These are phyloP conservation scores for Coelastrella sp. DNA, from an alignment of 139 green algal species.

Conservation along the genomic window DNA sequence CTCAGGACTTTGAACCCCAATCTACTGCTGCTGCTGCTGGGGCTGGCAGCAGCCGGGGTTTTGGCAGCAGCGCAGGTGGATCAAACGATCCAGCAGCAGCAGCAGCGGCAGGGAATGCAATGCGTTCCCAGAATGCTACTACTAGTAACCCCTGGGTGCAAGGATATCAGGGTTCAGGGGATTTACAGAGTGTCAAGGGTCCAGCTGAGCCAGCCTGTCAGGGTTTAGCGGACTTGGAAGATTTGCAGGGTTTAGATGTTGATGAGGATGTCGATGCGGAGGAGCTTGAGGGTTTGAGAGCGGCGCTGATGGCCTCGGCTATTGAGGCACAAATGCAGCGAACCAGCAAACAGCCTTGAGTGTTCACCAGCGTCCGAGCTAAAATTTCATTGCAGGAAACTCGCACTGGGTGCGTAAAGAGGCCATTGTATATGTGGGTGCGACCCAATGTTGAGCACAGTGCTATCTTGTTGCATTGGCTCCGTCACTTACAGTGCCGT, in stretches of 20 bases:
- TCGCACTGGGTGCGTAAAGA: no score
- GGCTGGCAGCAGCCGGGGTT: background rate
- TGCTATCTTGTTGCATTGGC: no score
- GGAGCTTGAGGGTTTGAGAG: constrained; percentile 2
- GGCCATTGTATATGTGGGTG: no score
- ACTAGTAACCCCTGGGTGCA: background rate
- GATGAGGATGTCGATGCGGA: background rate
- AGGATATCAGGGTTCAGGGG: background rate
- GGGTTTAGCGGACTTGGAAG: background rate
- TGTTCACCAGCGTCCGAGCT: no score
- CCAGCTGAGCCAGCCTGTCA: background rate
- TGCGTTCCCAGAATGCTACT: background rate
- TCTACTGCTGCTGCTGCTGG: no score
- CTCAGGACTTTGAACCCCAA: background rate
- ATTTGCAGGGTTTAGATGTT: background rate
- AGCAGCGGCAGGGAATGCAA: background rate
- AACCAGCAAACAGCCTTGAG: no score
- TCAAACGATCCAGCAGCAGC: background rate
- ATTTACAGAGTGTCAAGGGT: background rate
- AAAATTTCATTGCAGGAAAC: no score
- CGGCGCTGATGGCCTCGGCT: constrained; percentile 4
- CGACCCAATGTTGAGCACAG: no score
- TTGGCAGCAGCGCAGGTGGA: background rate
- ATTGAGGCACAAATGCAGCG: background rate
- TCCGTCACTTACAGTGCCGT: no score